Evolutionary conservation across 2,329 filamentous ascomycete species (phyloP).

Genomic region (Neonectria ditissima): DNA sequence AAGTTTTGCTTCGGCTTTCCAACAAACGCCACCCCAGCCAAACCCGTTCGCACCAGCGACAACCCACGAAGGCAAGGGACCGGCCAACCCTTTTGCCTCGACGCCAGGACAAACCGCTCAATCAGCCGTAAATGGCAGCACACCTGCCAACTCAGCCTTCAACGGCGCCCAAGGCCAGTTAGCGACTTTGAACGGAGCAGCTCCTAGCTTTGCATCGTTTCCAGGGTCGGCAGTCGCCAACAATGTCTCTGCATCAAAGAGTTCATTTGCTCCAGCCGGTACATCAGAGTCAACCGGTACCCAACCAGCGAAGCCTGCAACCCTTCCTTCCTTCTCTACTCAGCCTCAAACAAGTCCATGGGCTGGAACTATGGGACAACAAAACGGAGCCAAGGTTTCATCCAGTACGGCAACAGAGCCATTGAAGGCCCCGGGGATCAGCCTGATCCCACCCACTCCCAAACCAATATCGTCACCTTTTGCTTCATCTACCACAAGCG

Average conservation of each 20-base stretch:
- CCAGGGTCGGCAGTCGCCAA: slow-evolving; percentile 15
- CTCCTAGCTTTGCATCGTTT: slow-evolving; percentile 31
- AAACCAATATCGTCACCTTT: slow-evolving; percentile 28
- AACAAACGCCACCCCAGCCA: slow-evolving; percentile 32
- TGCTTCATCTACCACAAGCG: slow-evolving; percentile 24
- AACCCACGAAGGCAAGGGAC: slow-evolving; percentile 12
- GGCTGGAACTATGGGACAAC: slow-evolving; percentile 15
- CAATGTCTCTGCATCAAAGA: slow-evolving; percentile 20
- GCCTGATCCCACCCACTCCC: slow-evolving; percentile 31
- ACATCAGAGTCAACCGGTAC: slow-evolving; percentile 3
- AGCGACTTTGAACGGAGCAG: slow-evolving; percentile 13
- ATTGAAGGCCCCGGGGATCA: slow-evolving; percentile 29
- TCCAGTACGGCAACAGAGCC: slow-evolving; percentile 8
- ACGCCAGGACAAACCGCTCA: slow-evolving; percentile 13
- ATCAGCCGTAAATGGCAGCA: slow-evolving; percentile 13
- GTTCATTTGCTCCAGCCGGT: slow-evolving; percentile 24
- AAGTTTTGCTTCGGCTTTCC: slow-evolving; percentile 30
- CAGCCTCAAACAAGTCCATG: slow-evolving; percentile 9
- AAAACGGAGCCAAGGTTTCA: slow-evolving; percentile 5
- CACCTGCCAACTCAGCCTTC: slow-evolving; percentile 10
- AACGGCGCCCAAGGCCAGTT: slow-evolving; percentile 5
- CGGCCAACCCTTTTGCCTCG: slow-evolving; percentile 40
- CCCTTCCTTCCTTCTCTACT: slow-evolving; percentile 25
- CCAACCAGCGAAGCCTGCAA: slow-evolving; percentile 5
- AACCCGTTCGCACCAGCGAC: slow-evolving; percentile 41